Evolutionary conservation across 2,329 filamentous ascomycete genomes (phyloP).

Genomic region (Phyllosticta citriasiana): DNA sequence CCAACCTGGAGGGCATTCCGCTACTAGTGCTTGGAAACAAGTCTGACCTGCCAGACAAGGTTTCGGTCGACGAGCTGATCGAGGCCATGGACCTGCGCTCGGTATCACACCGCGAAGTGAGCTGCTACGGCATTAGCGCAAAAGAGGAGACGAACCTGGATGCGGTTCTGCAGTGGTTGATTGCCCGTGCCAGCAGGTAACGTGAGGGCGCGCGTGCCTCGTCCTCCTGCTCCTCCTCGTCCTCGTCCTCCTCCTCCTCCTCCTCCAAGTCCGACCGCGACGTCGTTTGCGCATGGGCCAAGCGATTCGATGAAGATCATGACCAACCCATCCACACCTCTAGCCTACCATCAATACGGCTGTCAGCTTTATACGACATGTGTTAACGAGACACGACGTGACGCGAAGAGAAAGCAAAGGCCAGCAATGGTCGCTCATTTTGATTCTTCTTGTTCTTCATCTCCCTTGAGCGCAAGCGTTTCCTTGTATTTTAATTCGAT

Average conservation of each 20-base stretch:
- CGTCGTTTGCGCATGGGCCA: background rate
- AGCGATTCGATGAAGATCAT: constrained; percentile 6
- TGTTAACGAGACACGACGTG: constrained; percentile 13
- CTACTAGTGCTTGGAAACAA: constrained; percentile 95
- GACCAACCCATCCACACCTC: constrained; percentile 8
- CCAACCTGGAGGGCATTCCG: constrained; percentile 78
- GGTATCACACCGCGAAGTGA: constrained; percentile 86
- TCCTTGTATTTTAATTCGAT: background rate
- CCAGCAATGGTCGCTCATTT: constrained; percentile 25
- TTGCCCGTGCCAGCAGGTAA: constrained; percentile 71
- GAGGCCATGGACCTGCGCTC: constrained; percentile 82
- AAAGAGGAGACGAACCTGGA: constrained; percentile 99
- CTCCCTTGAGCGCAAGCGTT: background rate
- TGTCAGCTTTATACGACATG: constrained; percentile 13
- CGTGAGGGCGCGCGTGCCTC: background rate
- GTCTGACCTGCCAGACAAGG: constrained; percentile 82
- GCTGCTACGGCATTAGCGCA: constrained; percentile 96
- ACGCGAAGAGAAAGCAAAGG: constrained; percentile 18
- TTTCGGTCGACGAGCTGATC: constrained; percentile 91
- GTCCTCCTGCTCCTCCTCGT: too few relatives aligned
- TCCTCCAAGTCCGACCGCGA: background rate
- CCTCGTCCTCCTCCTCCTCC: too few relatives aligned
- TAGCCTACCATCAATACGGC: constrained; percentile 11
- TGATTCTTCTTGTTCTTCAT: background rate
- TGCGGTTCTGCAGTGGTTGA: constrained; percentile 91